A percentile compares a stretch with the other conserved stretches of the same genome.
Conservation (phyloP, 1,284 basidiomycete species). For the Meripilus lineatus region DNA sequence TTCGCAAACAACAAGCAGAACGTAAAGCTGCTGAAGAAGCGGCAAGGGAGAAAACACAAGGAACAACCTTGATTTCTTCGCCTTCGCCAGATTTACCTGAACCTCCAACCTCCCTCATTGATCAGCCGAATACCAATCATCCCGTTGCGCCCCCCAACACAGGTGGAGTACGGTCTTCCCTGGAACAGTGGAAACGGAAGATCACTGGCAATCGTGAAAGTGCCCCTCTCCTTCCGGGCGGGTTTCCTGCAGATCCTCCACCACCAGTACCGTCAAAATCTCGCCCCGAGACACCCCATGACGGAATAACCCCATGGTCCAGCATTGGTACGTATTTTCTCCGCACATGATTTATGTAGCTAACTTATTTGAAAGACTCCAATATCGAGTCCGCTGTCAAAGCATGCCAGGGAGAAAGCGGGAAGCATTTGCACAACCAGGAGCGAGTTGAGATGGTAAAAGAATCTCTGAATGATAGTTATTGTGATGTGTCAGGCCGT, state of each 20-base stretch:
- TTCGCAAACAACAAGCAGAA: conserved; percentile 80
- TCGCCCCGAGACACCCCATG: conserved; percentile 15
- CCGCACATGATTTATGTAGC: neutral
- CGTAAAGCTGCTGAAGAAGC: conserved; percentile 56
- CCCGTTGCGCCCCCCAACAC: conserved; percentile 8
- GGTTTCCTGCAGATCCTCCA: neutral
- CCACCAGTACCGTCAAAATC: conserved; percentile 8
- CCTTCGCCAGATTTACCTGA: neutral
- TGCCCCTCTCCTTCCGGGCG: conserved; percentile 4
- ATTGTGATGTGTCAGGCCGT: conserved; percentile 77
- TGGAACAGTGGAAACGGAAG: conserved; percentile 27
- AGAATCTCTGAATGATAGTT: conserved; percentile 74
- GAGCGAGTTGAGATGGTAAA: conserved; percentile 69
- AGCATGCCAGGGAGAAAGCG: conserved; percentile 70
- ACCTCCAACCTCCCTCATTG: neutral
- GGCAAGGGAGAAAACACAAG: conserved; percentile 18
- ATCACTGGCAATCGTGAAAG: conserved; percentile 18
- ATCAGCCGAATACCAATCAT: conserved; percentile 7
- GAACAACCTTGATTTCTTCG: conserved; percentile 13
- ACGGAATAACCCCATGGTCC: conserved; percentile 48
- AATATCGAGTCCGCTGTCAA: conserved; percentile 76
- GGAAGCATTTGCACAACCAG: conserved; percentile 56
- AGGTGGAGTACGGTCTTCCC: conserved; percentile 13
- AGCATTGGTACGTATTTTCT: conserved; percentile 49
- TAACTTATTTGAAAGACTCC: conserved; percentile 35